phyloP scores from a whole-genome alignment of 2,329 filamentous ascomycete genomes.

The Talaromyces marneffei region DNA sequence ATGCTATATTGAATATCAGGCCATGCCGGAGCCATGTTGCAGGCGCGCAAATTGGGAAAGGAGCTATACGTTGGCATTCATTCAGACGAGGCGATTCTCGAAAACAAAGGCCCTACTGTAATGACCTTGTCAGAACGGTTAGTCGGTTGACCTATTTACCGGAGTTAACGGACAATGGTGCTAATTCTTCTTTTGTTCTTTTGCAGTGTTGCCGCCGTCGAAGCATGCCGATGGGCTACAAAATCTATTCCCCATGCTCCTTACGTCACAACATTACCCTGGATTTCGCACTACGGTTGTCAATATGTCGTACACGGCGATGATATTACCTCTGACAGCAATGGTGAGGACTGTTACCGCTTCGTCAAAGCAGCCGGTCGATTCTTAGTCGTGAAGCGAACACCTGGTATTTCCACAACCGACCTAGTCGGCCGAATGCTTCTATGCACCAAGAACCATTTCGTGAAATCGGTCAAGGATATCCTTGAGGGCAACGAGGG shows the following conservation, averaged over 20 bases:
- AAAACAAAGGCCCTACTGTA: slow-evolving; percentile 96
- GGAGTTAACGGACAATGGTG: not conserved
- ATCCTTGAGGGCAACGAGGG: slow-evolving; percentile 67
- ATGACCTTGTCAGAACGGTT: slow-evolving; percentile 88
- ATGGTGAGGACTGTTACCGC: slow-evolving; percentile 93
- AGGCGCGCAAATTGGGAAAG: slow-evolving; percentile 82
- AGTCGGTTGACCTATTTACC: slow-evolving; percentile 18
- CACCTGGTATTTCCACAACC: slow-evolving; percentile 92
- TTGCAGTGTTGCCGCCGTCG: slow-evolving; percentile 71
- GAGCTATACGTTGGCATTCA: slow-evolving; percentile 91
- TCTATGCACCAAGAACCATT: slow-evolving; percentile 88
- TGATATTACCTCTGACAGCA: slow-evolving; percentile 91
- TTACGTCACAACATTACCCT: slow-evolving; percentile 88
- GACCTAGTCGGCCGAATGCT: slow-evolving; percentile 98
- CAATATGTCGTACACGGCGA: slow-evolving; percentile 94
- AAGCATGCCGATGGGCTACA: slow-evolving; percentile 94
- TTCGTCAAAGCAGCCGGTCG: slow-evolving; percentile 91
- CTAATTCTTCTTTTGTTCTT: not conserved
- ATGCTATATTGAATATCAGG: slow-evolving; percentile 46
- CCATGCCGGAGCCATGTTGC: slow-evolving; percentile 93
- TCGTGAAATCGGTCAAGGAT: slow-evolving; percentile 72
- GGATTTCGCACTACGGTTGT: slow-evolving; percentile 94
- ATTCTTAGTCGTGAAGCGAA: slow-evolving; percentile 95
- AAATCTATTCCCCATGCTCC: slow-evolving; percentile 76
- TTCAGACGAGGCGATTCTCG: slow-evolving; percentile 88